These are phyloP conservation scores for Amphichorda felina DNA, from an alignment of 2,329 filamentous ascomycete species.

Conservation along the genomic window DNA sequence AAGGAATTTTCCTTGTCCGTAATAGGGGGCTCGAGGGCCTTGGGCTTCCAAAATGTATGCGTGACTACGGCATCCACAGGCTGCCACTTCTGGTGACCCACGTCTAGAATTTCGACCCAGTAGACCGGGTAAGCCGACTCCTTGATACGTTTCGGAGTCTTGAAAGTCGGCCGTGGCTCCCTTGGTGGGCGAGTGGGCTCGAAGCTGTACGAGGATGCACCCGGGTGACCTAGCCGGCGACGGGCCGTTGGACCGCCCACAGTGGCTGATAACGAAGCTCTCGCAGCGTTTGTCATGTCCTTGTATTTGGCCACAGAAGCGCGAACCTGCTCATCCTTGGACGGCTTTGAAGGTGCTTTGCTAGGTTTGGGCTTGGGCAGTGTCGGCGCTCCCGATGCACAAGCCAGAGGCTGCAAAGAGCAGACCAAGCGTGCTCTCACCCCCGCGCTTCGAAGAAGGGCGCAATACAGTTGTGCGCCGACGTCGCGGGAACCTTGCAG, in stretches of 20 bases:
- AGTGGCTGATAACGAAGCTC: constrained; percentile 3
- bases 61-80: constrained; percentile 79
- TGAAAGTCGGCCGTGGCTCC: constrained; percentile 12
- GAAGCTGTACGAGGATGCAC: constrained; percentile 39
- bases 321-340: constrained; percentile 21
- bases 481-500: constrained; percentile 78
- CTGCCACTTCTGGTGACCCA: constrained; percentile 83
- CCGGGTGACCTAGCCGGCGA: constrained; percentile 39
- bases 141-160: constrained; percentile 32
- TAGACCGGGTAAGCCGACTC: constrained; percentile 77
- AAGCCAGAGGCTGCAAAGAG: constrained; percentile 75
- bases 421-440: constrained; percentile 77
- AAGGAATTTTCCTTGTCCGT: constrained; percentile 67
- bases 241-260: constrained; percentile 22
- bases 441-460: constrained; percentile 70
- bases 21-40: constrained; percentile 70
- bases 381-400: constrained; percentile 40
- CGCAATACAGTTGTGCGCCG: constrained; percentile 84
- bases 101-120: constrained; percentile 88
- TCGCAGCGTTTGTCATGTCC: constrained; percentile 14
- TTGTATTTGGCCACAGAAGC: constrained; percentile 28
- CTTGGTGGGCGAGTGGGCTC: constrained; percentile 26
- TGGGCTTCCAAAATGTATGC: constrained; percentile 59
- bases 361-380: constrained; percentile 26
- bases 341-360: constrained; percentile 15